Percentiles rank a stretch among this genome's conserved stretches.
Conservation (phyloP, 129 eudicot genomes). For the Tagetes patula region DNA sequence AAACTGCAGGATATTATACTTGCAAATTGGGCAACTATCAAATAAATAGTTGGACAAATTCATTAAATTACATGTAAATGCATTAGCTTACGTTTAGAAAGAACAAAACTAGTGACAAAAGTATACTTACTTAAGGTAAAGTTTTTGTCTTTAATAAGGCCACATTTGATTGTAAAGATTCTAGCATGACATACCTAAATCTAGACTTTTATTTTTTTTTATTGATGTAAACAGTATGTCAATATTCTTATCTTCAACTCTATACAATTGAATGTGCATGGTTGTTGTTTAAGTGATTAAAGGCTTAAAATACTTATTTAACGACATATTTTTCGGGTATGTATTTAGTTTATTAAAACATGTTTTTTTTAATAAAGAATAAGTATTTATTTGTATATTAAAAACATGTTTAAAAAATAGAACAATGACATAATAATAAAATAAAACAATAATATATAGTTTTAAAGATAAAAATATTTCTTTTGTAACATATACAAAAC, state of each 20-base stretch:
- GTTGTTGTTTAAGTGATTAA: not conserved
- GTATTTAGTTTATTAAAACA: too few species aligned
- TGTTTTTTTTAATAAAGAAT: too few species aligned
- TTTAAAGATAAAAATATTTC: too few species aligned
- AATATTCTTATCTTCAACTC: not conserved
- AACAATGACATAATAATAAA: too few species aligned
- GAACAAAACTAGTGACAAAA: constrained; percentile 14
- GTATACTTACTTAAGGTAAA: not conserved
- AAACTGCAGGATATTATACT: not conserved
- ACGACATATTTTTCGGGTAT: too few species aligned
- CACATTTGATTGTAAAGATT: constrained; percentile 7
- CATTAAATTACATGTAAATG: not conserved
- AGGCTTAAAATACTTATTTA: too few species aligned
- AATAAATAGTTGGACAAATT: not conserved
- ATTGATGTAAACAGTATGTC: not conserved
- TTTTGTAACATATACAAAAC: too few species aligned
- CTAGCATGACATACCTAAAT: not conserved
- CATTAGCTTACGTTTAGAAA: constrained; percentile 1
- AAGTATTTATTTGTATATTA: too few species aligned
- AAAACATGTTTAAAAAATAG: too few species aligned
- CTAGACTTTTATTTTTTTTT: not conserved
- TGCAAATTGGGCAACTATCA: constrained; percentile 10
- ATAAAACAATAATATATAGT: too few species aligned
- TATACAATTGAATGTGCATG: not conserved
- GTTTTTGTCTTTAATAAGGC: constrained; percentile 10